phyloP scores from a whole-genome alignment of 257 asterid genomes.

The Solanum chiquidenum region DNA sequence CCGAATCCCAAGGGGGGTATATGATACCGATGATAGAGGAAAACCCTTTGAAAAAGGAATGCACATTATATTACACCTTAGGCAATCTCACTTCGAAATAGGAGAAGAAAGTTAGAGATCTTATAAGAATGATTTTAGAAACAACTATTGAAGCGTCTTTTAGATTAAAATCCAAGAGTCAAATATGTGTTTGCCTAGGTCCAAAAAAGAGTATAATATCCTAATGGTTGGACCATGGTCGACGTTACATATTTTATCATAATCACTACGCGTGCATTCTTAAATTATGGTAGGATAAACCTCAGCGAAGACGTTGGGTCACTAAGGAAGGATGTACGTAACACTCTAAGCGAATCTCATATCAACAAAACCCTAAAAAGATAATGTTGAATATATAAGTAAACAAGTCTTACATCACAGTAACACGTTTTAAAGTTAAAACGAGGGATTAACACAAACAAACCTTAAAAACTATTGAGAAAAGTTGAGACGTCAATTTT shows the following conservation, averaged over 20 bases:
- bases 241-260: not conserved
- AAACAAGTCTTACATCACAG: not conserved
- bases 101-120: too few relatives aligned
- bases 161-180: not conserved
- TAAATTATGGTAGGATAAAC: not conserved
- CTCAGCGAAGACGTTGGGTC: not conserved
- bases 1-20: too few relatives aligned
- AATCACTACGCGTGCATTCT: not conserved
- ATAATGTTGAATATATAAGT: too few relatives aligned
- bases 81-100: too few relatives aligned
- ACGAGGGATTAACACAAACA: not conserved
- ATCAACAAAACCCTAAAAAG: not conserved
- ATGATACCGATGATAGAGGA: not conserved
- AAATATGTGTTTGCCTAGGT: not conserved
- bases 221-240: not conserved
- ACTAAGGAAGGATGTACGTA: too few relatives aligned
- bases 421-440: too few relatives aligned
- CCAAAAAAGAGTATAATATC: not conserved
- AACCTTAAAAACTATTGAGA: not conserved
- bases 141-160: not conserved
- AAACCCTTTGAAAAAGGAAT: not conserved
- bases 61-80: not conserved
- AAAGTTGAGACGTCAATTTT: not conserved
- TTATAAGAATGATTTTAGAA: too few relatives aligned
- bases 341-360: too few relatives aligned